phyloP scores from a whole-genome alignment of 192 early-diverging fungal species.

The Coemansia sp. region DNA sequence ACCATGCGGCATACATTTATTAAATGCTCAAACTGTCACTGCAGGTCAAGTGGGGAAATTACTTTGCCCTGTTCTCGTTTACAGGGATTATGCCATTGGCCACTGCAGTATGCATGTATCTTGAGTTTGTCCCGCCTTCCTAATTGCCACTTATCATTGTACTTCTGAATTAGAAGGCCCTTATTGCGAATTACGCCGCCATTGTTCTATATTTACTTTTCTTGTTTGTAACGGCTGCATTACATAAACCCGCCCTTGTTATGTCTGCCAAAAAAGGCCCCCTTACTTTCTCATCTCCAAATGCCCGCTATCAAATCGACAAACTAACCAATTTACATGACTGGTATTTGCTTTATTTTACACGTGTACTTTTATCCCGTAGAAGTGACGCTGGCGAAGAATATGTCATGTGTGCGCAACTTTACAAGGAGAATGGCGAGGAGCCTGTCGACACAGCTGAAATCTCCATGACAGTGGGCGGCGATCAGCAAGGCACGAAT shows the following conservation, averaged over 20 bases:
- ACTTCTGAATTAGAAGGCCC: background rate
- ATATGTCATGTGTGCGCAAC: background rate
- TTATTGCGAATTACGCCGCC: background rate
- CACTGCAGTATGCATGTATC: background rate
- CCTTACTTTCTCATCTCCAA: background rate
- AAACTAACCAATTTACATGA: background rate
- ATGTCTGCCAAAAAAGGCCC: background rate
- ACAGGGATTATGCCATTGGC: background rate
- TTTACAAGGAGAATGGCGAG: background rate
- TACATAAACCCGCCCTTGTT: background rate
- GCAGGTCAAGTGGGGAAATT: background rate
- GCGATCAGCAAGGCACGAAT: background rate
- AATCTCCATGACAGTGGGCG: background rate
- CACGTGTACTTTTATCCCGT: background rate
- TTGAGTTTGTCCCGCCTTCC: background rate
- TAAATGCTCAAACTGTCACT: background rate
- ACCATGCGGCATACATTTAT: background rate
- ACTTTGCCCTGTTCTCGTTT: background rate
- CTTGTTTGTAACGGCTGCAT: background rate
- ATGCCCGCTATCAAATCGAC: background rate
- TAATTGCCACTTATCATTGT: background rate
- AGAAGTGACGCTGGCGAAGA: background rate
- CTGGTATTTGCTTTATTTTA: background rate
- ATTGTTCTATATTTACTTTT: background rate
- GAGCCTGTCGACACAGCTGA: background rate